A percentile compares a stretch with the other conserved stretches of the same genome.
Conservation (phyloP, 106 monocot species). For the Gastrodia elata region DNA sequence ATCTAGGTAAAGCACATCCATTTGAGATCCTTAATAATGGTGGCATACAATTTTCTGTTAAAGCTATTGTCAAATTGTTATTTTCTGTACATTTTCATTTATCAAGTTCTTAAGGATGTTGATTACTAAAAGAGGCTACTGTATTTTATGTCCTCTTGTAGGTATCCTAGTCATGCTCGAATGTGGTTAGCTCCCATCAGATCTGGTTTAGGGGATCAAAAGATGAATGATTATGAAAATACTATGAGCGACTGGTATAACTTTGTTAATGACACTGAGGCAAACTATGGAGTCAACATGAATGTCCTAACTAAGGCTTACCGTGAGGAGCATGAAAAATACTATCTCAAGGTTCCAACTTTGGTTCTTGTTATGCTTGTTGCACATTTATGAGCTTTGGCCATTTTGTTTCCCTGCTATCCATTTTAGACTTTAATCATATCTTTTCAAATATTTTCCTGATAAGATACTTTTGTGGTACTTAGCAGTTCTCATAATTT, state of each 20-base stretch:
- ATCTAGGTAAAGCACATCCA: neutral
- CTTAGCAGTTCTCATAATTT: too few species aligned
- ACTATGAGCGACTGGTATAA: slow-evolving; percentile 75
- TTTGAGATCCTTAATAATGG: neutral
- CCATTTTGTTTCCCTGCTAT: neutral
- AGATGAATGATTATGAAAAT: slow-evolving; percentile 62
- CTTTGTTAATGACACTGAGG: slow-evolving; percentile 72
- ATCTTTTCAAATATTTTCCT: neutral
- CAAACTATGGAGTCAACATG: slow-evolving; percentile 89
- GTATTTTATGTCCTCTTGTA: slow-evolving; percentile 14
- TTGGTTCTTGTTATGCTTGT: neutral
- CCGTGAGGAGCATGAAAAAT: slow-evolving; percentile 79
- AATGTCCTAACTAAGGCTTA: slow-evolving; percentile 65
- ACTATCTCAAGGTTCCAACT: slow-evolving; percentile 70
- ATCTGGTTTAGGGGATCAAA: slow-evolving; percentile 70
- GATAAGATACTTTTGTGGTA: neutral
- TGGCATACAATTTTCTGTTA: neutral
- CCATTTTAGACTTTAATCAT: neutral
- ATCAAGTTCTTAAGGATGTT: neutral
- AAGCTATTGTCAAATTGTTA: neutral
- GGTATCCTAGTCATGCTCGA: slow-evolving; percentile 99
- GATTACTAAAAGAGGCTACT: neutral
- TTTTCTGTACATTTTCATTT: neutral
- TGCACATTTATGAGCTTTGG: neutral
- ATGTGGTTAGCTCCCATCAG: slow-evolving; percentile 98